A percentile compares a stretch with the other conserved stretches of the same genome.
phyloP scores from a whole-genome alignment of 2,329 filamentous ascomycete species.

The Colletotrichum tamarilloi region DNA sequence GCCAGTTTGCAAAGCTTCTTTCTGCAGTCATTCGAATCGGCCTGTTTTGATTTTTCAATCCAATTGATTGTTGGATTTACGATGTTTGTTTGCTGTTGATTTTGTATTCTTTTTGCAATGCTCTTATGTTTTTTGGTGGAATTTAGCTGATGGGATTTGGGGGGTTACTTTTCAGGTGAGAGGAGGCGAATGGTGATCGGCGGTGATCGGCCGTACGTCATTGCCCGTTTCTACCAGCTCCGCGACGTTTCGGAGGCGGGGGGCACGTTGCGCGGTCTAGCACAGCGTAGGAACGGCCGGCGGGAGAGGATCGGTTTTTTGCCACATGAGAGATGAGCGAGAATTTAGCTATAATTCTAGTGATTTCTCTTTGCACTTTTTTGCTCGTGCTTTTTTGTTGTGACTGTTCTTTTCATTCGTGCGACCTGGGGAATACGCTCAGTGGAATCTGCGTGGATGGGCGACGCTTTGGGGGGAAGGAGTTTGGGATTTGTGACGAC shows the following conservation, averaged over 20 bases:
- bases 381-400: neutral
- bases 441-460: neutral
- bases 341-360: neutral
- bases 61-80: no score
- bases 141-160: no score
- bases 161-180: constrained; percentile 19
- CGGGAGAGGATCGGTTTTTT: neutral
- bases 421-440: neutral
- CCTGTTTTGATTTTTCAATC: neutral
- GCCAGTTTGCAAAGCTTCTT: neutral
- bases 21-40: neutral
- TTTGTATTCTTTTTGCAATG: no score
- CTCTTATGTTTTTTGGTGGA: no score
- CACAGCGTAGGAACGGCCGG: neutral
- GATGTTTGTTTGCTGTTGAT: no score
- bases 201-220: constrained; percentile 32
- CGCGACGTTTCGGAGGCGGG: neutral
- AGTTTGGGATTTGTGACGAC: no score
- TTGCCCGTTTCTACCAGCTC: neutral
- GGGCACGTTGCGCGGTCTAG: no score
- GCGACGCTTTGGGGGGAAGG: neutral
- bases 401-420: neutral
- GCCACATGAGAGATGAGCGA: neutral
- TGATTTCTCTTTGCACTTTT: neutral
- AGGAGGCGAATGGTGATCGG: constrained; percentile 32